Evolutionary conservation across 768 basidiomycete genomes (phyloP).

Genomic region (Calocybe indica): DNA sequence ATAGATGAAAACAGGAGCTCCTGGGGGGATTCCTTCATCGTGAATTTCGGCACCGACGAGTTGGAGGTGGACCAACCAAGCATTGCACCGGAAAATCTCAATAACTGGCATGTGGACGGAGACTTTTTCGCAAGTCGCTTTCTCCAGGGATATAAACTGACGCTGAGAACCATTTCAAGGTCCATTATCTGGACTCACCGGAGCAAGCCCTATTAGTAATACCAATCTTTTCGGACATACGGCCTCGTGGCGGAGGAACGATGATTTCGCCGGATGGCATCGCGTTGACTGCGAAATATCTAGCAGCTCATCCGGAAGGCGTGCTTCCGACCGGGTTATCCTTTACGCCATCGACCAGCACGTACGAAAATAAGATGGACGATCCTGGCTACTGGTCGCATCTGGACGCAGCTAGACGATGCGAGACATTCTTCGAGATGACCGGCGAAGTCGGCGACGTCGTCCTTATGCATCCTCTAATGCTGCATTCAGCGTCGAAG

Average conservation of each 20-base stretch:
- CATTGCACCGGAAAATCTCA: conserved; percentile 37
- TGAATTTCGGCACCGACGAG: conserved; percentile 50
- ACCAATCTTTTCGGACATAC: conserved; percentile 54
- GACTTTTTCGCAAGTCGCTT: conserved; percentile 42
- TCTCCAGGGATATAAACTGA: background rate
- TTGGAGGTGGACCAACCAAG: conserved; percentile 22
- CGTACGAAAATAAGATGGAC: conserved; percentile 24
- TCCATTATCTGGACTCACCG: conserved; percentile 60
- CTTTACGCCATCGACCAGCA: conserved; percentile 41
- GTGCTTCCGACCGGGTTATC: conserved; percentile 38
- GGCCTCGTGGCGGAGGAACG: conserved; percentile 49
- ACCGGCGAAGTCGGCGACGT: conserved; percentile 62
- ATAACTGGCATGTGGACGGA: conserved; percentile 63
- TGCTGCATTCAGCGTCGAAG: conserved; percentile 60
- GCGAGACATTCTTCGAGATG: conserved; percentile 43
- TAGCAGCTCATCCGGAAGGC: conserved; percentile 47
- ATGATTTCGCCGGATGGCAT: conserved; percentile 57
- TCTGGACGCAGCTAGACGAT: conserved; percentile 34
- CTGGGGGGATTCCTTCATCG: conserved; percentile 60
- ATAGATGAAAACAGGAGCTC: conserved; percentile 40
- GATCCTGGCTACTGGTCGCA: conserved; percentile 42
- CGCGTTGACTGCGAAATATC: conserved; percentile 39
- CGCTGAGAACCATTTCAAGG: conserved; percentile 15
- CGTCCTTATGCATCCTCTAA: conserved; percentile 56
- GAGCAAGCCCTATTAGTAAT: conserved; percentile 62